Conservation (phyloP, 257 asterid species). For the Verbascum thapsus region DNA sequence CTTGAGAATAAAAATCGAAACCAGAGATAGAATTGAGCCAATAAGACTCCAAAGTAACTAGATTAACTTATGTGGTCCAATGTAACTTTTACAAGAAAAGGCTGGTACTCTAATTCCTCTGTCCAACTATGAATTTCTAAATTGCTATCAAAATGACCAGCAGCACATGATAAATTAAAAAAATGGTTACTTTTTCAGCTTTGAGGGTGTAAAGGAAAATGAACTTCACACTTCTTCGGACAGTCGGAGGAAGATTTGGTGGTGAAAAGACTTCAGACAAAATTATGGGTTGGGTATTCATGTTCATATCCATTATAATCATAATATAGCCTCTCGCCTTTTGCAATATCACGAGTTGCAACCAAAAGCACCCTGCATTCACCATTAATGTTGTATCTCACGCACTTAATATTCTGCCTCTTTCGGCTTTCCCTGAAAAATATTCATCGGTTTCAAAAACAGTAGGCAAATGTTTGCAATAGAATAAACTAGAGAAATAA, state of each 20-base stretch:
- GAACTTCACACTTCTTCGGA: too few species aligned
- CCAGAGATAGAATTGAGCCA: not conserved
- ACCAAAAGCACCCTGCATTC: conserved; percentile 70
- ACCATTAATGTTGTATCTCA: conserved; percentile 67
- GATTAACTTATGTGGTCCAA: conserved; percentile 17
- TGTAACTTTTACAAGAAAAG: conserved; percentile 23
- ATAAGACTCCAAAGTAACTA: conserved; percentile 9
- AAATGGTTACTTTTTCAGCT: conserved; percentile 28
- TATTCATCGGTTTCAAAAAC: too few species aligned
- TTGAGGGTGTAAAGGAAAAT: conserved; percentile 30
- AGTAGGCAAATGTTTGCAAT: too few species aligned
- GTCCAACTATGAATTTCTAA: conserved; percentile 24
- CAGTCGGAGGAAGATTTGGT: too few species aligned
- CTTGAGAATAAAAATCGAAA: too few species aligned
- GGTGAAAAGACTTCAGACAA: too few species aligned
- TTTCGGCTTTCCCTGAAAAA: conserved; percentile 77
- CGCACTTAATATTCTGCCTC: conserved; percentile 83
- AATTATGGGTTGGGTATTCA: conserved; percentile 85
- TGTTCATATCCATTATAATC: conserved; percentile 89
- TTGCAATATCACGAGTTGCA: conserved; percentile 71
- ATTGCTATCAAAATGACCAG: conserved; percentile 24
- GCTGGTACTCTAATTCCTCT: conserved; percentile 13
- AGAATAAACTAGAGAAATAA: too few species aligned
- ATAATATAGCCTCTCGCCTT: conserved; percentile 87
- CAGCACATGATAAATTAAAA: conserved; percentile 27